These are phyloP conservation scores for Rhazya stricta DNA, from an alignment of 257 asterid species.

Conservation along the genomic window DNA sequence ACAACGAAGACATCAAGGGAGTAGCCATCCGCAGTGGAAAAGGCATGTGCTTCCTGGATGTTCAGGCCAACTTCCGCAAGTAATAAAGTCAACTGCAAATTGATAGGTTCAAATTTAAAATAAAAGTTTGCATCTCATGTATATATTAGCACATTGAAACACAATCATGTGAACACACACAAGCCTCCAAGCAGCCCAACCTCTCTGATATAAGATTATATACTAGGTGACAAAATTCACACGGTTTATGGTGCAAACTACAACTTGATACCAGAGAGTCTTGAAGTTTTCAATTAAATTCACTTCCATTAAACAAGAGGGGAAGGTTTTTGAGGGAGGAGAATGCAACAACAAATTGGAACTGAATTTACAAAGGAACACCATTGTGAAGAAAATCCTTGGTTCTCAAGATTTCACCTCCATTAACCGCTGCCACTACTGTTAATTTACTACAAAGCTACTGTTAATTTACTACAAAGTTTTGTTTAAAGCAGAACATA, in stretches of 20 bases:
- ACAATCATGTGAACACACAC: not conserved
- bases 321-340: too few relatives aligned
- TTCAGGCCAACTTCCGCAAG: conserved; percentile 91
- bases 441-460: not conserved
- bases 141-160: conserved; percentile 15
- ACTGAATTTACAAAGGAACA: not conserved
- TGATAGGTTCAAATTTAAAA: conserved; percentile 22
- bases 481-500: not conserved
- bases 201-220: not conserved
- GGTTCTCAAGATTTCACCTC: not conserved
- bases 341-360: not conserved
- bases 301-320: not conserved
- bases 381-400: not conserved
- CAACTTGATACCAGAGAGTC: not conserved
- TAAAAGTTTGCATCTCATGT: not conserved
- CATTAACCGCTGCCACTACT: not conserved
- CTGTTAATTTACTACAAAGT: not conserved
- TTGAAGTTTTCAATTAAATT: not conserved
- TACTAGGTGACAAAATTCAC: not conserved
- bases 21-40: conserved; percentile 92
- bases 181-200: conserved; percentile 4
- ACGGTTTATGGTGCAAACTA: not conserved
- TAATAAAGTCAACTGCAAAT: conserved; percentile 85
- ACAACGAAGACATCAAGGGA: conserved; percentile 96
- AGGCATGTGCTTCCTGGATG: conserved; percentile 97